These are phyloP conservation scores for Suillus clintonianus DNA, from an alignment of 768 basidiomycete genomes.

Conservation along the genomic window DNA sequence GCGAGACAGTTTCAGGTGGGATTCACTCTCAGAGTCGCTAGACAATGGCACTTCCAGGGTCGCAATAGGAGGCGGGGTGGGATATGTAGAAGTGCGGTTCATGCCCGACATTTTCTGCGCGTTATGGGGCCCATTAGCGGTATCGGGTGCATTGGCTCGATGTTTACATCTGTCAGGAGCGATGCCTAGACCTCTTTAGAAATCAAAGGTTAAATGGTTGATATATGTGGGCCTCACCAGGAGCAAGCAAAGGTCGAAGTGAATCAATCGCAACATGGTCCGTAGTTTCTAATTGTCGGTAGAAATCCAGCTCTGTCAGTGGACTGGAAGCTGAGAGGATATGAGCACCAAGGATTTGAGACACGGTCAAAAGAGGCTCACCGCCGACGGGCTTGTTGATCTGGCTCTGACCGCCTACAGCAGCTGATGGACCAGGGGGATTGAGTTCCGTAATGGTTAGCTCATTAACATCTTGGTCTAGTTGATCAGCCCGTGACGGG, in stretches of 20 bases:
- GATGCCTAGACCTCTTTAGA: not conserved
- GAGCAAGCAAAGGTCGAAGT: not conserved
- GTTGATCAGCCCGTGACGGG: not conserved
- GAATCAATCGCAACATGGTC: not conserved
- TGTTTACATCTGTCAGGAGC: not conserved
- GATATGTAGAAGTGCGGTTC: not conserved
- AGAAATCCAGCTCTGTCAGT: not conserved
- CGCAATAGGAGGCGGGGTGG: conserved; percentile 14
- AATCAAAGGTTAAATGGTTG: not conserved
- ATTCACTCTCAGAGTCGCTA: conserved; percentile 24
- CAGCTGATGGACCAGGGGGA: not conserved
- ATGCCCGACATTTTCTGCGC: not conserved
- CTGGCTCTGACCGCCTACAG: not conserved
- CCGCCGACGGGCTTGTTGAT: not conserved
- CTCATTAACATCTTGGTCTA: not conserved
- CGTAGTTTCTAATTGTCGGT: not conserved
- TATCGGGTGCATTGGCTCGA: not conserved
- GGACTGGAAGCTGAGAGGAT: not conserved
- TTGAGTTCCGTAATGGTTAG: not conserved
- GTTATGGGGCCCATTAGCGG: not conserved
- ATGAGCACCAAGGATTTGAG: not conserved
- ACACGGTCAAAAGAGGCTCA: not conserved
- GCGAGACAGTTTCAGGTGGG: conserved; percentile 32
- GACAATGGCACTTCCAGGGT: conserved; percentile 12
- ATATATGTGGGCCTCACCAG: not conserved